Percentiles rank a stretch among this genome's conserved stretches.
Evolutionary conservation across 2,329 filamentous ascomycete genomes (phyloP).

Genomic region (Fusarium continuum): DNA sequence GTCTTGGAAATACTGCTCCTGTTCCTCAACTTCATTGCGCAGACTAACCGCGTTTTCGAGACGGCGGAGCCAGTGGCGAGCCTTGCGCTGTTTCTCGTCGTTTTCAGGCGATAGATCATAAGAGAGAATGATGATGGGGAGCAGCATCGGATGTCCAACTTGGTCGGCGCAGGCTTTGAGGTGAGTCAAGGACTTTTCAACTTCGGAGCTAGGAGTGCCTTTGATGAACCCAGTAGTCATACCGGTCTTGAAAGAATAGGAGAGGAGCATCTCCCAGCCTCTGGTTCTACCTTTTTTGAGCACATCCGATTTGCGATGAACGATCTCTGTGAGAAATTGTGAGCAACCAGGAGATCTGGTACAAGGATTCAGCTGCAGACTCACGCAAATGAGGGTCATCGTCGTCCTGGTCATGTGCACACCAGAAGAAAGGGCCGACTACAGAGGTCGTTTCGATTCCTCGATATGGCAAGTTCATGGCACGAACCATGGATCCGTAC

Average conservation of each 20-base stretch:
- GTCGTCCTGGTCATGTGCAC: conserved; percentile 64
- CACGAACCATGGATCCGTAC: conserved; percentile 66
- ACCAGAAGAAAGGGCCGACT: conserved; percentile 73
- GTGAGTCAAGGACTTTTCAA: conserved; percentile 60
- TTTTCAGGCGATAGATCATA: conserved; percentile 65
- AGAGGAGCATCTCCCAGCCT: conserved; percentile 72
- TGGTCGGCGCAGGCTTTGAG: conserved; percentile 59
- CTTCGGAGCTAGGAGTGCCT: conserved; percentile 66
- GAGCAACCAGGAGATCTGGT: neutral
- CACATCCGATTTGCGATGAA: conserved; percentile 73
- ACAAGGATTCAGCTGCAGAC: conserved; percentile 30
- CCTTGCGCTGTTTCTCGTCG: conserved; percentile 70
- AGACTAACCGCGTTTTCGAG: conserved; percentile 70
- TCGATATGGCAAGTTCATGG: conserved; percentile 62
- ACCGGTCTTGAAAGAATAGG: conserved; percentile 62
- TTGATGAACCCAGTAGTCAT: conserved; percentile 70
- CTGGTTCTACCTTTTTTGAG: conserved; percentile 70
- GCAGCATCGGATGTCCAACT: conserved; percentile 65
- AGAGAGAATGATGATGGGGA: conserved; percentile 66
- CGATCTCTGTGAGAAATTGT: conserved; percentile 57
- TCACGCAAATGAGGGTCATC: conserved; percentile 65
- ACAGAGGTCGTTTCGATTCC: conserved; percentile 67
- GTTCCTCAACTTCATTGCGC: conserved; percentile 66
- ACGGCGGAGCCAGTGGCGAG: conserved; percentile 67
- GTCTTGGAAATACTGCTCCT: conserved; percentile 63